Evolutionary conservation across 2,329 filamentous ascomycete genomes (phyloP).

Genomic region (Falciphora oryzae): DNA sequence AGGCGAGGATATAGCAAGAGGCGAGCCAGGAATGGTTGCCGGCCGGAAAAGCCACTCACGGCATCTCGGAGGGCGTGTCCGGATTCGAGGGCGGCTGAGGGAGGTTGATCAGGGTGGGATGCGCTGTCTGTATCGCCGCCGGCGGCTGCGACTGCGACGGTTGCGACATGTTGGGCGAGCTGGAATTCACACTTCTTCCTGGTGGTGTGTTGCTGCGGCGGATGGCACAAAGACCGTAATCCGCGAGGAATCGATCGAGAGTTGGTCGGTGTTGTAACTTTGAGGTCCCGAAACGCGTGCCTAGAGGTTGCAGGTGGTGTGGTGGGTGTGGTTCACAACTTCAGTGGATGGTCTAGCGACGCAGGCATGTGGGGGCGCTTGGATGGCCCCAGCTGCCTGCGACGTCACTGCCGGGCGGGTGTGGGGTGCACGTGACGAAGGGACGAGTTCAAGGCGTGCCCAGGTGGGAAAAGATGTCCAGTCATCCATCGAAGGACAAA

Average conservation of each 20-base stretch:
- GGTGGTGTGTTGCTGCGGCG: background rate
- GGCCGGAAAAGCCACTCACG: slow-evolving; percentile 51
- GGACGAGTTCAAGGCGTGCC: too few relatives aligned
- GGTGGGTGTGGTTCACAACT: background rate
- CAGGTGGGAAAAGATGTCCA: too few relatives aligned
- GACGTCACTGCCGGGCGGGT: background rate
- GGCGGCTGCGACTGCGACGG: slow-evolving; percentile 12
- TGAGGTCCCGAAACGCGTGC: background rate
- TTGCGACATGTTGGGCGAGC: slow-evolving; percentile 22
- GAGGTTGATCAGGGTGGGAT: slow-evolving; percentile 73
- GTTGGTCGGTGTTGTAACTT: background rate
- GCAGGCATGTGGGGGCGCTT: background rate
- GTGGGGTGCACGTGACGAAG: background rate
- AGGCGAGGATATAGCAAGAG: slow-evolving; percentile 6
- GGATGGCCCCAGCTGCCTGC: background rate
- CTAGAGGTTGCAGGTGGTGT: background rate
- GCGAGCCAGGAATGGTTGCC: slow-evolving; percentile 10
- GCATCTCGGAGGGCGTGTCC: slow-evolving; percentile 82
- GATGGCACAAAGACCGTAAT: background rate
- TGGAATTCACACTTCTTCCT: background rate
- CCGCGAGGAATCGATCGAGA: background rate
- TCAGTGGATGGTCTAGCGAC: background rate
- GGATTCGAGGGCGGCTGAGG: slow-evolving; percentile 77
- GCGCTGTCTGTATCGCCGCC: slow-evolving; percentile 25
- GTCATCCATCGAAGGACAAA: background rate